Base-by-base conservation (phyloP, 1,139 yeast genomes). In the Saccharomyces hybrid region DNA sequence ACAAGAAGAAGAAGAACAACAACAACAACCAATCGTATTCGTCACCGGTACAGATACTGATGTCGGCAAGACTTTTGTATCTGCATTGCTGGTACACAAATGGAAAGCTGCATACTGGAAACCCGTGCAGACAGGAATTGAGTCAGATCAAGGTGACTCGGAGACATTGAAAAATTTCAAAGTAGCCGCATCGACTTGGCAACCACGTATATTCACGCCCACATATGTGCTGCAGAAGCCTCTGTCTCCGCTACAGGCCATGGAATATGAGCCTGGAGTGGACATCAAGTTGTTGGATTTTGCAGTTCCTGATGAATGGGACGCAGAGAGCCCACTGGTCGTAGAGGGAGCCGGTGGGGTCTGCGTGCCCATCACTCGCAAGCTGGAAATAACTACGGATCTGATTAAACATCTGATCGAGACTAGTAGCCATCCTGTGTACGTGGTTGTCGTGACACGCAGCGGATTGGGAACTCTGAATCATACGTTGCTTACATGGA, bases 261-360 rank as follows among this genome's bases (percentile, higher is more conserved):
- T 65, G 57, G 67, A 65, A 48, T 57, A 52, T 11, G 60, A 57
- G 28, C 50, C 59, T 14, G 46, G 41, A 1, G 46, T 55, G 34
- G 57, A 60, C 38, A 53, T 64, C 9, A 31, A 32, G 14, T 51
- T 58, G 26, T 52, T 55, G 1, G 59, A 60, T 28, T 57, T 66
- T 28, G 41, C 44, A 2, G 46, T 66, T n/a, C 70, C 70, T 25
- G 31, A 54, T 6, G 49, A 46, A 1, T 48, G 56, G 3, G 23
- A 41, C 5, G 44, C 44, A 38, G 42, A 44, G 1, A 49, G 54
- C 1, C 63, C 66, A 16, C 51, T 69, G 42, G 54, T 69, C n/a
- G 53, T 70, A n/a, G 73, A 70, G 58, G 73, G 73, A 25, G 73
- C 73, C 5, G 73, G 72, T 31, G 73, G 73, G 8, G 54, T 66